phyloP scores from a whole-genome alignment of 129 eudicot species.

The Chrysanthemum lavandulifolium region DNA sequence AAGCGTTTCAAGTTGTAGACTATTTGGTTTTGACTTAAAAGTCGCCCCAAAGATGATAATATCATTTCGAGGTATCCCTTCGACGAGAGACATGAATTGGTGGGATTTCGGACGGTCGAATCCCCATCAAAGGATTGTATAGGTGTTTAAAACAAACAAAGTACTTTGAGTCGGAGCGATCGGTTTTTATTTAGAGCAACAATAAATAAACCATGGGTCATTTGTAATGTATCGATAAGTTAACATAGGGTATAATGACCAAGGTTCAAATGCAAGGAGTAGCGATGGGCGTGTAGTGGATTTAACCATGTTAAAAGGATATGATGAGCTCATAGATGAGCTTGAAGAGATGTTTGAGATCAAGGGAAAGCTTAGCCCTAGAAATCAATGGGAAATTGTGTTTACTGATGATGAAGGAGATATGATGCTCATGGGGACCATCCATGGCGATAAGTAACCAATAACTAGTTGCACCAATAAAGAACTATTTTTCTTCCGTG shows the following conservation, averaged over 20 bases:
- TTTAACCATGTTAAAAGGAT: slow-evolving; percentile 55
- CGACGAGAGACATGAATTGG: slow-evolving; percentile 29
- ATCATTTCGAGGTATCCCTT: slow-evolving; percentile 19
- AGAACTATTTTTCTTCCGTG: neutral
- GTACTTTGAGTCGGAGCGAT: slow-evolving; percentile 60
- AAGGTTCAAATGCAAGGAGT: slow-evolving; percentile 15
- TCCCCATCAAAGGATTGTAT: slow-evolving; percentile 49
- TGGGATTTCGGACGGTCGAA: slow-evolving; percentile 51
- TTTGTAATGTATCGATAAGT: neutral
- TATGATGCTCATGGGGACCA: slow-evolving; percentile 92
- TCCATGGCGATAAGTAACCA: slow-evolving; percentile 84
- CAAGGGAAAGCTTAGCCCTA: slow-evolving; percentile 65
- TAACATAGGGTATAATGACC: neutral
- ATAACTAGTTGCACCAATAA: neutral
- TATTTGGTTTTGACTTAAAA: slow-evolving; percentile 83
- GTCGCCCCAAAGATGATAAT: slow-evolving; percentile 27
- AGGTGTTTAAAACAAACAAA: slow-evolving; percentile 58
- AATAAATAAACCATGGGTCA: neutral
- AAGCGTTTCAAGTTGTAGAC: slow-evolving; percentile 49
- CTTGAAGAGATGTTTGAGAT: slow-evolving; percentile 79
- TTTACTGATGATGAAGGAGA: slow-evolving; percentile 96
- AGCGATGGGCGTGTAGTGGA: slow-evolving; percentile 36
- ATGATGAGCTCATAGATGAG: slow-evolving; percentile 58
- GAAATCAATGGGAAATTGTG: slow-evolving; percentile 73
- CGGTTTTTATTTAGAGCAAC: neutral